Evolutionary conservation across 306 rosid species (phyloP).

Genomic region (Chamaecrista fasciculata): DNA sequence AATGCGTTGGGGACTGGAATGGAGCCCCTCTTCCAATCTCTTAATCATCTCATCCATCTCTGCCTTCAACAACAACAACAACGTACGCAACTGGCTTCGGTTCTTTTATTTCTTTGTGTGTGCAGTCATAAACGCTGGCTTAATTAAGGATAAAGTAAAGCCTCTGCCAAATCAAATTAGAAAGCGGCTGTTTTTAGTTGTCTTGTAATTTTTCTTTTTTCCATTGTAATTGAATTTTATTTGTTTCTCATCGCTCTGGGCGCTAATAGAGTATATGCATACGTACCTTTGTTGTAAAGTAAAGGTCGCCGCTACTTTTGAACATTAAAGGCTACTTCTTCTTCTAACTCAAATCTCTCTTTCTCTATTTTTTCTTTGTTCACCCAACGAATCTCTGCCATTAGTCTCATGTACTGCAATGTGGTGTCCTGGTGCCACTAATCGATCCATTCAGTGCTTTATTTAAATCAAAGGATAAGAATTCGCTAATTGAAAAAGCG

Average conservation of each 20-base stretch:
- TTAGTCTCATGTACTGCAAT: too few relatives aligned
- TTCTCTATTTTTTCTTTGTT: too few relatives aligned
- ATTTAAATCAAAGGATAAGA: not conserved
- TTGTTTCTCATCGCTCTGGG: not conserved
- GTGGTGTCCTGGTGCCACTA: too few relatives aligned
- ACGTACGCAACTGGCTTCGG: too few relatives aligned
- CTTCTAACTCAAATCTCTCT: too few relatives aligned
- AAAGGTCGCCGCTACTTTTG: not conserved
- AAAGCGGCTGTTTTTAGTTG: constrained; percentile 17
- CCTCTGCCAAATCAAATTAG: not conserved
- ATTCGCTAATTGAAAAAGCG: not conserved
- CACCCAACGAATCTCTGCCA: not conserved
- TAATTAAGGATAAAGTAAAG: not conserved
- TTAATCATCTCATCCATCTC: too few relatives aligned
- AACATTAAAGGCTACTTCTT: not conserved
- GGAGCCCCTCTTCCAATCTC: constrained; percentile 81
- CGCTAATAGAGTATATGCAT: not conserved
- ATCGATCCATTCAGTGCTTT: too few relatives aligned
- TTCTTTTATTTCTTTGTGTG: constrained; percentile 17
- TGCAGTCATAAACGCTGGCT: constrained; percentile 8
- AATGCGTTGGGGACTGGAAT: constrained; percentile 72
- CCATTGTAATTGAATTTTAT: not conserved
- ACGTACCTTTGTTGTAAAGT: not conserved
- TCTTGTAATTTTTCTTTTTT: constrained; percentile 22
- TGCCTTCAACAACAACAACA: too few relatives aligned